phyloP scores from a whole-genome alignment of 441 rosid species.

The Aleurites moluccanus region DNA sequence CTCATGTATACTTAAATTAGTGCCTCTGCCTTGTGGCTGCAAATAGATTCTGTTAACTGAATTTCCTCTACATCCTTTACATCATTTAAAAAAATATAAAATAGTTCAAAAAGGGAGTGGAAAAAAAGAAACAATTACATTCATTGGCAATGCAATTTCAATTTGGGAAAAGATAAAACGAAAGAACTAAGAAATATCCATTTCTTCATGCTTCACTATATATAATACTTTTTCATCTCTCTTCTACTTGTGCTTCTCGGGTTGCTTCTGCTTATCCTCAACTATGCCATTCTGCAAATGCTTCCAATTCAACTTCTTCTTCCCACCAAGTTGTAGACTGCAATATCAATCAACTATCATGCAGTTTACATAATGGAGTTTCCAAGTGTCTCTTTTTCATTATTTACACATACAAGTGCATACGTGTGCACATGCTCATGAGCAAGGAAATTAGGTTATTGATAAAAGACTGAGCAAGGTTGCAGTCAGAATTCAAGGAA shows the following conservation, averaged over 20 bases:
- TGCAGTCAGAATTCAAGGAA: not conserved
- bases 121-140: not conserved
- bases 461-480: not conserved
- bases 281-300: constrained; percentile 83
- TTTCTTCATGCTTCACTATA: not conserved
- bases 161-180: not conserved
- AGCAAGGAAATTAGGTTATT: not conserved
- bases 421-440: not conserved
- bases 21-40: not conserved
- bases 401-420: not conserved
- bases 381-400: not conserved
- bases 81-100: not conserved
- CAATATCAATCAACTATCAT: constrained; percentile 19
- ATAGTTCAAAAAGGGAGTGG: not conserved
- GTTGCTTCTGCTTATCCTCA: constrained; percentile 31
- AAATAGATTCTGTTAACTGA: not conserved
- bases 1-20: not conserved
- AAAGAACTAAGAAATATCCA: constrained; percentile 9
- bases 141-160: not conserved
- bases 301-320: constrained; percentile 79
- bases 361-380: not conserved
- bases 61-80: constrained; percentile 4
- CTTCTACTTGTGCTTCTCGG: not conserved
- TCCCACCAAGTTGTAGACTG: constrained; percentile 97
- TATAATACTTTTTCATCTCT: not conserved